phyloP scores from a whole-genome alignment of 371 early-diverging fungal species.

The Blakeslea trispora region DNA sequence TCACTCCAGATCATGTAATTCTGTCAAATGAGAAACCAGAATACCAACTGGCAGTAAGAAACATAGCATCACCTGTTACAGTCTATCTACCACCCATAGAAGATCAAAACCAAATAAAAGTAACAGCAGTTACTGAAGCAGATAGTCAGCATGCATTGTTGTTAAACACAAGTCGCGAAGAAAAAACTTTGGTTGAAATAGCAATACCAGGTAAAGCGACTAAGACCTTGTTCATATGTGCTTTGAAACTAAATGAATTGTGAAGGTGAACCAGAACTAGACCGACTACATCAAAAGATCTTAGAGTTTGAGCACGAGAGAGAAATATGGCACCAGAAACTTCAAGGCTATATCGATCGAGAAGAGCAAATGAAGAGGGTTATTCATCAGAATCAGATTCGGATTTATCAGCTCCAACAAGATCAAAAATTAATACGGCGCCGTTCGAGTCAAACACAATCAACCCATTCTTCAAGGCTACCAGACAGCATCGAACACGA shows the following conservation, averaged over 20 bases:
- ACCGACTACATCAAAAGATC: constrained; percentile 14
- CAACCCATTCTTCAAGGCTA: constrained; percentile 9
- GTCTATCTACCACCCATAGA: not conserved
- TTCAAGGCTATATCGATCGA: constrained; percentile 15
- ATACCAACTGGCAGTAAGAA: constrained; percentile 11
- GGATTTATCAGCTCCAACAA: constrained; percentile 14
- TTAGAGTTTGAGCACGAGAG: constrained; percentile 19
- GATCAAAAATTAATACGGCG: not conserved
- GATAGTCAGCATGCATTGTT: not conserved
- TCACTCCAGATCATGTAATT: constrained; percentile 3
- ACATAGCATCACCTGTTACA: constrained; percentile 7
- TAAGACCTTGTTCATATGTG: too few species aligned
- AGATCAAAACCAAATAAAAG: too few species aligned
- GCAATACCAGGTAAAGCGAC: constrained; percentile 1
- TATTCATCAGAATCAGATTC: constrained; percentile 17
- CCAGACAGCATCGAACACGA: too few species aligned
- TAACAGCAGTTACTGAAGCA: not conserved
- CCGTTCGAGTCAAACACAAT: constrained; percentile 9
- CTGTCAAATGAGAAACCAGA: constrained; percentile 1
- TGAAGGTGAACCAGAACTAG: constrained; percentile 1
- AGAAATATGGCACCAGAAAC: constrained; percentile 13
- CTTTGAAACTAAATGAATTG: not conserved
- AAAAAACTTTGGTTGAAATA: constrained; percentile 20
- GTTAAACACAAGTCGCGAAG: constrained; percentile 20
- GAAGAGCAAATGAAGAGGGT: constrained; percentile 23